These are phyloP conservation scores for Chimonanthus salicifolius DNA, from an alignment of 164 flowering plant genomes.

Conservation along the genomic window DNA sequence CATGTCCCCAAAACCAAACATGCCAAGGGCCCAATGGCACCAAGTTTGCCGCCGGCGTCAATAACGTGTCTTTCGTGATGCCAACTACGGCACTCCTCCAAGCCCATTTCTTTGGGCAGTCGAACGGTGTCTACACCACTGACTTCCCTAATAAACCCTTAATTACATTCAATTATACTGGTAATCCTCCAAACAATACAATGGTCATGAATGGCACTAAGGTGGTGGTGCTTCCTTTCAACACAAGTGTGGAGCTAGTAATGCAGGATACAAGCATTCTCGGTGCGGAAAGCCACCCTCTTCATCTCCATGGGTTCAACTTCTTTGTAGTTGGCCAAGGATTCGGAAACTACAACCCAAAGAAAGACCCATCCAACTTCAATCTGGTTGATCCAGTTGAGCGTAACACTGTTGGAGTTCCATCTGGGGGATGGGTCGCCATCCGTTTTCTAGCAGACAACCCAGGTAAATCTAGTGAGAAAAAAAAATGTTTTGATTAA, in stretches of 20 bases:
- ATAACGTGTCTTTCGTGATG: conserved; percentile 45
- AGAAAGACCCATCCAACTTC: conserved; percentile 9
- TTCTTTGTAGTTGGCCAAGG: conserved; percentile 14
- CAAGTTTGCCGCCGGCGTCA: conserved; percentile 41
- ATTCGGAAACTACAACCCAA: conserved; percentile 11
- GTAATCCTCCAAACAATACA: conserved; percentile 47
- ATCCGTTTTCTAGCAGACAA: conserved; percentile 10
- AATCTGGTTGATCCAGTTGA: conserved; percentile 10
- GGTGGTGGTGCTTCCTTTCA: conserved; percentile 40
- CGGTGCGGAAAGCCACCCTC: conserved; percentile 12
- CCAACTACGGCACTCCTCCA: conserved; percentile 50
- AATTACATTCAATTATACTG: conserved; percentile 45
- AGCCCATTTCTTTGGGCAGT: conserved; percentile 37
- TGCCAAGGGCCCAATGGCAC: conserved; percentile 63
- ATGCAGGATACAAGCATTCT: conserved; percentile 40
- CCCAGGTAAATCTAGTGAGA: conserved; percentile 3
- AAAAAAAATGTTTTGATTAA: too few species aligned
- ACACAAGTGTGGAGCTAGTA: conserved; percentile 52
- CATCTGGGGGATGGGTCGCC: conserved; percentile 9
- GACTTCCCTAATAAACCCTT: conserved; percentile 44
- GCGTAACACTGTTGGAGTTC: conserved; percentile 11
- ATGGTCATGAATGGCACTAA: conserved; percentile 37
- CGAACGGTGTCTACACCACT: conserved; percentile 42
- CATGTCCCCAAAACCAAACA: conserved; percentile 38
- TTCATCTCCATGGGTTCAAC: conserved; percentile 13